Conservation (phyloP, 768 basidiomycete species). For the Botryobasidium botryosum region DNA sequence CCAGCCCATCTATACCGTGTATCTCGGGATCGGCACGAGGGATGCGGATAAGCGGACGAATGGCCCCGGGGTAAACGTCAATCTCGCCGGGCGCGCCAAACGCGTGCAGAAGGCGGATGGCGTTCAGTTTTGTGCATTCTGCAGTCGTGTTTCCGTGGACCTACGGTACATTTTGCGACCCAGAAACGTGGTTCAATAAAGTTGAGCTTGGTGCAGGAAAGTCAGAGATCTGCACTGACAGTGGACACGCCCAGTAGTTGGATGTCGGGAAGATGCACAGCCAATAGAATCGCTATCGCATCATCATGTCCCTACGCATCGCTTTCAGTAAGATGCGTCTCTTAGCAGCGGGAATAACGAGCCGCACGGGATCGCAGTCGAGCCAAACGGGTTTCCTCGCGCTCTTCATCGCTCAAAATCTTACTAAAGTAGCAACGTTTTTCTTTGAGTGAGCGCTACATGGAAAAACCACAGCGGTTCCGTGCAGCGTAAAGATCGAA, state of each 20-base stretch:
- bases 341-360: background rate
- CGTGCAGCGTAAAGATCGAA: too few species aligned
- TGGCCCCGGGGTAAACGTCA: conserved; percentile 51
- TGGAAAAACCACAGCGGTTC: too few species aligned
- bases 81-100: conserved; percentile 46
- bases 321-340: background rate
- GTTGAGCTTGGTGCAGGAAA: background rate
- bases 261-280: conserved; percentile 46
- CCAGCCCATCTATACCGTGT: conserved; percentile 69
- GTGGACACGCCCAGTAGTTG: conserved; percentile 70
- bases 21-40: conserved; percentile 26
- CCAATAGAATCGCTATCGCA: conserved; percentile 67
- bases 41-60: conserved; percentile 46
- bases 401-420: background rate
- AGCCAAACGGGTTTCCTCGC: conserved; percentile 31
- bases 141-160: conserved; percentile 65
- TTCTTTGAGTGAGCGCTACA: too few species aligned
- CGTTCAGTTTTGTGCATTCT: conserved; percentile 49
- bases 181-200: background rate
- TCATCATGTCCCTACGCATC: conserved; percentile 66
- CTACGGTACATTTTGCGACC: too few species aligned
- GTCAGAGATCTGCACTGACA: background rate
- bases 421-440: too few species aligned
- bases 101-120: conserved; percentile 56
- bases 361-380: conserved; percentile 45